Conservation (phyloP, 805 yeast genomes). For the Wickerhamomyces pijperi region DNA sequence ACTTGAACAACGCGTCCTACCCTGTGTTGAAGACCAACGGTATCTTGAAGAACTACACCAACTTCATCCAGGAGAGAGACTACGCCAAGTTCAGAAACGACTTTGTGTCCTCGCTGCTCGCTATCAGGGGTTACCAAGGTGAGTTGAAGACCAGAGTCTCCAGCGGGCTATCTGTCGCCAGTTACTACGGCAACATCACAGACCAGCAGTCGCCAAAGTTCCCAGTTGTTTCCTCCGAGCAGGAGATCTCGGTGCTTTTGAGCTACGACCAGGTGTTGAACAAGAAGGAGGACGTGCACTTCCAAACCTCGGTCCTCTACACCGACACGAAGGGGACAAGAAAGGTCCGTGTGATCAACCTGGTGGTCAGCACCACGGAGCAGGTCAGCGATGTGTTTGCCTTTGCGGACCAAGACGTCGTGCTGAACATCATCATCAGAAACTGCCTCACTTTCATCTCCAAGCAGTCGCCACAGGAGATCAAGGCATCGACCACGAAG, state of each 20-base stretch:
- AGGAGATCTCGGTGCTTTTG: conserved; percentile 60
- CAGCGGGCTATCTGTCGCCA: conserved; percentile 69
- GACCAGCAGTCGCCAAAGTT: conserved; percentile 50
- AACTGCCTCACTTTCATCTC: conserved; percentile 31
- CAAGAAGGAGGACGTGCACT: conserved; percentile 67
- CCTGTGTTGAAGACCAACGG: conserved; percentile 69
- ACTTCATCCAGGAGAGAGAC: conserved; percentile 60
- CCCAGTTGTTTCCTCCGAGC: conserved; percentile 54
- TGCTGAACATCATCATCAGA: conserved; percentile 41
- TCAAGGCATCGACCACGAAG: conserved; percentile 39
- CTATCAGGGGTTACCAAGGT: conserved; percentile 63
- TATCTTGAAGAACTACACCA: conserved; percentile 45
- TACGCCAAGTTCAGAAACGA: conserved; percentile 54
- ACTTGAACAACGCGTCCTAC: conserved; percentile 61
- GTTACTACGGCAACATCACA: conserved; percentile 53
- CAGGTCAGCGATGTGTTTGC: conserved; percentile 63
- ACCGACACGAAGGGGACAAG: conserved; percentile 69
- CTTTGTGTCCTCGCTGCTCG: conserved; percentile 37
- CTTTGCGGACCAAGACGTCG: conserved; percentile 68
- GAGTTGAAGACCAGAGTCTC: conserved; percentile 81
- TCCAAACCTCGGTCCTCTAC: conserved; percentile 83
- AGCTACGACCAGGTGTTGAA: conserved; percentile 67
- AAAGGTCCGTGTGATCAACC: conserved; percentile 78
- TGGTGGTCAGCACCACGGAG: conserved; percentile 72
- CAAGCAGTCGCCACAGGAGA: conserved; percentile 33